A percentile compares a stretch with the other conserved stretches of the same genome.
phyloP scores from a whole-genome alignment of 345 rosid species.

The Cardamine occulta region DNA sequence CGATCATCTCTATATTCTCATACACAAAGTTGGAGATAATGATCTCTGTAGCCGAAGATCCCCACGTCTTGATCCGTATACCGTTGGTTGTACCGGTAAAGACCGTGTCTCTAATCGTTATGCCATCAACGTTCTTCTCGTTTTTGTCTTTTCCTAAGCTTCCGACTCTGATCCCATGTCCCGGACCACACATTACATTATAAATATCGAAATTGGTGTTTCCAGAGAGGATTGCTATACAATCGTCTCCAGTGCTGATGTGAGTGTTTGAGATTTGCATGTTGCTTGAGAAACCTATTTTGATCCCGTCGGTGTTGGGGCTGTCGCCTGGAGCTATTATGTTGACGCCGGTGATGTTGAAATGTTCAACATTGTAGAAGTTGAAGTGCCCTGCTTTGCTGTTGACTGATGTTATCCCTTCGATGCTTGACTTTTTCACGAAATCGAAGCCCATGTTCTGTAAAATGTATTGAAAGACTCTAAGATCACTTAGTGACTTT shows the following conservation, averaged over 20 bases:
- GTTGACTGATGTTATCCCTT: constrained; percentile 32
- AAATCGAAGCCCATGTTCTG: constrained; percentile 34
- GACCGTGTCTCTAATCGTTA: constrained; percentile 6
- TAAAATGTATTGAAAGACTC: not conserved
- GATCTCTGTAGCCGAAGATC: not conserved
- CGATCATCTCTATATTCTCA: constrained; percentile 26
- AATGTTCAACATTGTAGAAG: constrained; percentile 2
- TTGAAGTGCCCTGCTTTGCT: constrained; percentile 36
- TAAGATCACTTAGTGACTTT: not conserved
- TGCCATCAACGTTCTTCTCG: constrained; percentile 10
- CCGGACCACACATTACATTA: constrained; percentile 66
- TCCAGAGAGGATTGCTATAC: constrained; percentile 60
- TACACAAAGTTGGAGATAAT: not conserved
- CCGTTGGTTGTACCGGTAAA: constrained; percentile 22
- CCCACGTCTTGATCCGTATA: constrained; percentile 40
- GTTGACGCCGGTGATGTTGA: not conserved
- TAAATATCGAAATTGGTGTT: constrained; percentile 44
- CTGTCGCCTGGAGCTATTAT: constrained; percentile 29
- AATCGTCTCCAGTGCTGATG: constrained; percentile 67
- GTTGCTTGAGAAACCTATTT: constrained; percentile 54
- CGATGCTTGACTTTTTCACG: constrained; percentile 2
- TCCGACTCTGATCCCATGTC: constrained; percentile 64
- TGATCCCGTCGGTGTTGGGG: constrained; percentile 53
- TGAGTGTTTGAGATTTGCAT: constrained; percentile 47
- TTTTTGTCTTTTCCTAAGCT: constrained; percentile 16